Evolutionary conservation across 495 filamentous ascomycete species (phyloP), one percentile per base, ranked within the genome.

Genomic region (Ramalina peruviana): DNA sequence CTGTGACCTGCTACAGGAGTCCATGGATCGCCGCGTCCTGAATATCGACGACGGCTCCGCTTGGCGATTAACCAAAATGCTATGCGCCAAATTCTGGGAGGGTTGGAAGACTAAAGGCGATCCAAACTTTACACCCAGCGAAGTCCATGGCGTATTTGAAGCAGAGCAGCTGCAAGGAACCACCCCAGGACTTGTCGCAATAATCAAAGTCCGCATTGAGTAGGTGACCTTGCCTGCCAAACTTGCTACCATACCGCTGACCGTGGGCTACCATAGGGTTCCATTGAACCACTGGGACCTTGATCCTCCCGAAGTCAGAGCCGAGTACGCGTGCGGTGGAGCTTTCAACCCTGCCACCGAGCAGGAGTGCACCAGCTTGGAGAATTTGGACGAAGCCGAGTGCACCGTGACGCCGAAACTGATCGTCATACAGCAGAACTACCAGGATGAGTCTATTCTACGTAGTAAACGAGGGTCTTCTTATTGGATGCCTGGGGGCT

Each of bases 401-500:
- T 33, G 30, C 30, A 33, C 9, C 30, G 30, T 33, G 12, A 33
- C 30, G 30, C 30, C 30, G 12, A 33, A 33, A 33, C 9, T 33
- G 30, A 33, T 33, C 9, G 1, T 33, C 7, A 33, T 33, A 33
- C 30, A 33, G 30, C 9, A 25, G 20, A 6, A 49, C 9, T 42
- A 11, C 13, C 30, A 40, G 13, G 13, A 39, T 10, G 17, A 42
- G 13, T 15, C 30, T 0, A 27, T 13, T 5, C n/a, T 21, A 19
- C 30, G 30, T 17, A 16, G 5, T 3, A 15, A 42, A 12, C 3
- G 36, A 16, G n/a, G 47, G 1, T 19, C 23, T 2, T 15, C 38
- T 3, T 49, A 21, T 21, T 49, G 47, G 47, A 49, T 49, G 36
- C 47, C 47, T 15, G 47, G 47, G 16, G 47, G 47, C 21, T 49